Base-by-base conservation (phyloP, 2,329 filamentous ascomycete genomes). In the Colletotrichum caudatum region DNA sequence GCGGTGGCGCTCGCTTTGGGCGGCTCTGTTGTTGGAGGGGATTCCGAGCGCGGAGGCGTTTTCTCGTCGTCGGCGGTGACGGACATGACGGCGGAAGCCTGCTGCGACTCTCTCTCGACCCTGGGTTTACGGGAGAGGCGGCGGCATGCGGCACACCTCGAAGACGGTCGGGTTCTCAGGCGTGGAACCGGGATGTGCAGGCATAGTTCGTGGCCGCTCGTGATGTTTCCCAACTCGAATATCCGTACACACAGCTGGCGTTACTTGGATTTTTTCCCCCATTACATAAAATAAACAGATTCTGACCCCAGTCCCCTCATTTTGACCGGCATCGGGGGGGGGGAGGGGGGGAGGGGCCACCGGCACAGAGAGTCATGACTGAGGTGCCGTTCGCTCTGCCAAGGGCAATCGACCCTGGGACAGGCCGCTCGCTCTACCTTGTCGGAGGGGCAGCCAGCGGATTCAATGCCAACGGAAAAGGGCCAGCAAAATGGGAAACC, bases 361-460 rank as follows among this genome's bases (percentile, higher is more conserved):
- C 29, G 29, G 33, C 41, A 50, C 41, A 50, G 33, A n/a, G 44
- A 48, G 58, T 48, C 58, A 60, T 60, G 58, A 35, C 14, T 60
- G 23, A 46, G 20, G 11, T 16, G 39, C 26, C 16, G 39, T 41
- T 29, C 16, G 39, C 58, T 29, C 58, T 29, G 44, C 33, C n/a
- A 33, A 26, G 57, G 26, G 57, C 39, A 59, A 46, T 59, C 16
- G 57, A 59, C 39, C 16, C 46, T 26, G 18, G 26, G 20, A 33
- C 12, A 48, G 18, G 16, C 18, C 26, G 23, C 37, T 41, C 37
- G 9, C 37, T 39, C 2, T 14, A 12, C 37, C 37, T 14, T 14
- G 12, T 5, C 12, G 37, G 12, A 2, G 11, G 14, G 39, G 16
- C 39, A 41, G 14, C 23, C 20, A 41, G 37, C 23, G 26, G 26